Evolutionary conservation across 306 rosid species (phyloP).

Genomic region (Pachyrhizus erosus): DNA sequence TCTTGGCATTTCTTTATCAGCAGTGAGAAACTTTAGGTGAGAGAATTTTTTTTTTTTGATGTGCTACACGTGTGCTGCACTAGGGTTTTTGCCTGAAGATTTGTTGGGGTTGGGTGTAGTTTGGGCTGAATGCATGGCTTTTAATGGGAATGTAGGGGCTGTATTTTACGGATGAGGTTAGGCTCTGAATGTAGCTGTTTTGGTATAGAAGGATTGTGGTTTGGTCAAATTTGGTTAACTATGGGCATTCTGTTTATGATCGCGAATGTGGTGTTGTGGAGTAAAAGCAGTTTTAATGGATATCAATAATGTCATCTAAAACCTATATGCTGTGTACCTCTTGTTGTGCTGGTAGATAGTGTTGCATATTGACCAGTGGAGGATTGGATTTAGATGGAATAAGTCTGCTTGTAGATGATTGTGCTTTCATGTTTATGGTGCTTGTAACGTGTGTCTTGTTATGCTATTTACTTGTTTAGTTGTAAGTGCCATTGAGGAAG

Average conservation of each 20-base stretch:
- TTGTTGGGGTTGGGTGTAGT: constrained; percentile 1
- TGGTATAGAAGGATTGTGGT: constrained; percentile 4
- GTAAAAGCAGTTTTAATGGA: neutral
- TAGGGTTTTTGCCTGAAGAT: neutral
- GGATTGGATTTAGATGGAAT: neutral
- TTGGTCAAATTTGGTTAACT: neutral
- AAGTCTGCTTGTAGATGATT: neutral
- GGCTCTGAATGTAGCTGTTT: neutral
- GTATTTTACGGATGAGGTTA: neutral
- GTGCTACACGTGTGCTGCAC: neutral
- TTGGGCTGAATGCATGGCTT: neutral
- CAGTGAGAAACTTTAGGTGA: neutral
- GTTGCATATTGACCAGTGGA: neutral
- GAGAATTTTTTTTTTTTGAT: neutral
- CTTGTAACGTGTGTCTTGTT: neutral
- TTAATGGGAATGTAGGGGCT: neutral
- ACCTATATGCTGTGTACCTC: neutral
- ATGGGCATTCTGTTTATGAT: neutral
- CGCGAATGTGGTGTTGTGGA: neutral
- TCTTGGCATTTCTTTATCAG: neutral
- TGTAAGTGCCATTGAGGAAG: constrained; percentile 8
- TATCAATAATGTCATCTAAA: neutral
- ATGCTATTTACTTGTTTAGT: constrained; percentile 9
- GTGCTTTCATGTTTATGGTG: neutral
- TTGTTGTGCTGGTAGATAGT: constrained; percentile 7